Evolutionary conservation across 306 rosid species (phyloP).

Genomic region (Cucumis melo): DNA sequence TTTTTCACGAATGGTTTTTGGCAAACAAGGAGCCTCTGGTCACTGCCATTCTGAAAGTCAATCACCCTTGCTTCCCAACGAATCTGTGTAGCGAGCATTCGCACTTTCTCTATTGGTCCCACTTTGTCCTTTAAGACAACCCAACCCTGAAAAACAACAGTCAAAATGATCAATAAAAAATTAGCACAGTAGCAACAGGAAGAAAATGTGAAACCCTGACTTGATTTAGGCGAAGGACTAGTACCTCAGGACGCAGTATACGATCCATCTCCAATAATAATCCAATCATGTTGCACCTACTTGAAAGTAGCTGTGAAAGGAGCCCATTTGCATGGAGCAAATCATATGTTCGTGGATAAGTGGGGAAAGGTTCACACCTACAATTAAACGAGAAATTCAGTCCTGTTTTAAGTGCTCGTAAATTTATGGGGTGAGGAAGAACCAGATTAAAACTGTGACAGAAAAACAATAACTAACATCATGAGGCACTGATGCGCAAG

Average conservation of each 20-base stretch:
- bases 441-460: not conserved
- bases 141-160: conserved; percentile 65
- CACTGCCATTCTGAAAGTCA: conserved; percentile 90
- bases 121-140: conserved; percentile 57
- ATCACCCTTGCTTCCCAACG: conserved; percentile 99
- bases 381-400: not conserved
- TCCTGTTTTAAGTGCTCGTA: not conserved
- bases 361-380: conserved; percentile 98
- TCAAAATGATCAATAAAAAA: not conserved
- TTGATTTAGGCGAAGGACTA: not conserved
- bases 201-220: not conserved
- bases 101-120: conserved; percentile 81
- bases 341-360: conserved; percentile 93
- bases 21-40: conserved; percentile 88
- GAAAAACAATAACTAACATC: not conserved
- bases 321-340: conserved; percentile 84
- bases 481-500: not conserved
- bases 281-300: conserved; percentile 66
- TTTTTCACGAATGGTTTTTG: conserved; percentile 83
- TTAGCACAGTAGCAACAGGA: not conserved
- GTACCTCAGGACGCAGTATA: conserved; percentile 93
- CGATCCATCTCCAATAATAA: conserved; percentile 92
- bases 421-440: not conserved
- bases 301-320: conserved; percentile 50
- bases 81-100: conserved; percentile 60